Percentiles rank a stretch among this genome's conserved stretches.
phyloP scores from a whole-genome alignment of 805 yeast genomes.

The Saccharomycopsis microspora region DNA sequence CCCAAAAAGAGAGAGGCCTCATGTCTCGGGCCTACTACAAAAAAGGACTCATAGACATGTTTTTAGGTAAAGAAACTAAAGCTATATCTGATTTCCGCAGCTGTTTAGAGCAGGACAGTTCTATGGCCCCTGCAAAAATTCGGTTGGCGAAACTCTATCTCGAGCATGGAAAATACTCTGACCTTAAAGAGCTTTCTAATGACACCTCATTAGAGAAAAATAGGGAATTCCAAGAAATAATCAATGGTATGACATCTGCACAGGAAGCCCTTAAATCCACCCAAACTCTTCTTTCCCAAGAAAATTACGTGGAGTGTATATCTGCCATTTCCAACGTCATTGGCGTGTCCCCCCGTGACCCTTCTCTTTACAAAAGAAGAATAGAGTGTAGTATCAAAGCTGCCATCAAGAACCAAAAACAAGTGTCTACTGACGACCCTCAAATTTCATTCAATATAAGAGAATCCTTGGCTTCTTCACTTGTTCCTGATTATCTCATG shows the following conservation, averaged over 20 bases:
- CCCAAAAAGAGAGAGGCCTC: conserved; percentile 2
- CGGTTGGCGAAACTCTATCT: conserved; percentile 38
- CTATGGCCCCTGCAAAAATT: conserved; percentile 34
- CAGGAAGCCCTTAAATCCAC: not conserved
- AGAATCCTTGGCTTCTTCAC: conserved; percentile 5
- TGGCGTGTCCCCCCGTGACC: conserved; percentile 5
- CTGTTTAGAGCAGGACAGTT: conserved; percentile 26
- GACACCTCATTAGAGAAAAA: not conserved
- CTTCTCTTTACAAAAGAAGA: conserved; percentile 9
- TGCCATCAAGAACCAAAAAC: conserved; percentile 9
- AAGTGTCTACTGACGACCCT: conserved; percentile 1
- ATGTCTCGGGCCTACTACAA: conserved; percentile 39
- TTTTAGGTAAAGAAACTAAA: conserved; percentile 39
- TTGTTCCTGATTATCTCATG: conserved; percentile 11
- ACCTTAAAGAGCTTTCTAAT: conserved; percentile 17
- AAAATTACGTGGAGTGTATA: conserved; percentile 11
- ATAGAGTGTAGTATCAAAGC: conserved; percentile 10
- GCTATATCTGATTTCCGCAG: conserved; percentile 42
- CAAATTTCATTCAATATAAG: not conserved
- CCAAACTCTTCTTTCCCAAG: not conserved
- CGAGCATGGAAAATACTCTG: conserved; percentile 40
- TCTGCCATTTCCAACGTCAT: conserved; percentile 8
- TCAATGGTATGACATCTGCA: not conserved
- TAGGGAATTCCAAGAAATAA: not conserved
- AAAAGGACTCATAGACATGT: conserved; percentile 49